These are phyloP conservation scores for Actinomucor elegans DNA, from an alignment of 371 early-diverging fungal genomes.

Conservation along the genomic window DNA sequence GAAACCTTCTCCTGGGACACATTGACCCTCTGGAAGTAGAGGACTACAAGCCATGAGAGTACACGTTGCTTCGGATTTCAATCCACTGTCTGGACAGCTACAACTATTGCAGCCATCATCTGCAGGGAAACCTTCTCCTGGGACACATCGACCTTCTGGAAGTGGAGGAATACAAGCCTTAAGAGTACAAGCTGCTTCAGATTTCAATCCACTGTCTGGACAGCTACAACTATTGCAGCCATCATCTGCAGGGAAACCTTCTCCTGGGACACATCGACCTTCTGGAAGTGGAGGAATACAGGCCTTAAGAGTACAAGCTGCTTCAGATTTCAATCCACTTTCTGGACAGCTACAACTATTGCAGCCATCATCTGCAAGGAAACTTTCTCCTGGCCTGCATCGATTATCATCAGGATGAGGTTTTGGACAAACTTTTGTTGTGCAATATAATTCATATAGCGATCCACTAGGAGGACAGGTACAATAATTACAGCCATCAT, in stretches of 20 bases:
- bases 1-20: background rate
- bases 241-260: background rate
- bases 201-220: background rate
- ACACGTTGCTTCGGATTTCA: background rate
- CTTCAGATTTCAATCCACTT: background rate
- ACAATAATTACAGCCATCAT: background rate
- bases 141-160: background rate
- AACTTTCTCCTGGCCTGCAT: background rate
- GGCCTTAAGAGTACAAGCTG: background rate
- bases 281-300: background rate
- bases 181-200: background rate
- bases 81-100: background rate
- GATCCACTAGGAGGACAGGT: background rate
- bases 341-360: background rate
- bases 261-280: background rate
- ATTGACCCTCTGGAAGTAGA: background rate
- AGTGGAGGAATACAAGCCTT: background rate
- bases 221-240: background rate
- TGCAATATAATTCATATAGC: no score
- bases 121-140: background rate
- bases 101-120: conserved; percentile 1
- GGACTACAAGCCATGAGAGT: background rate
- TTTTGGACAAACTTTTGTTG: no score
- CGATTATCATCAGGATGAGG: no score
- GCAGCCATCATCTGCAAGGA: background rate